phyloP scores from a whole-genome alignment of 2,329 filamentous ascomycete genomes.

The Beauveria sp. region DNA sequence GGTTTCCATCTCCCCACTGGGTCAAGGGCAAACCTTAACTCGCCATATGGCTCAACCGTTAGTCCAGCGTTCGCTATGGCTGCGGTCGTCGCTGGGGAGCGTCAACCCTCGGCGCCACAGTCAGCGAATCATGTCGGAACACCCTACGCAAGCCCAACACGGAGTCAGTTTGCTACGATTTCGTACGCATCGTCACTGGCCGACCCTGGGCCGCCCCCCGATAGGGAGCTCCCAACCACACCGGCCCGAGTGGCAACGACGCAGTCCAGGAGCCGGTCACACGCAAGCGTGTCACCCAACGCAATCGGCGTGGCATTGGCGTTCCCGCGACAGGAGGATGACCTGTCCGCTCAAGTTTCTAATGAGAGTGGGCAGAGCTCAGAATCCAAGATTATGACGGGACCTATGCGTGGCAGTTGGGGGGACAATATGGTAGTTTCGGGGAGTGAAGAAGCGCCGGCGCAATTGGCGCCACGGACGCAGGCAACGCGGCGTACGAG shows the following conservation, averaged over 20 bases:
- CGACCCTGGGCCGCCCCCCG: constrained; percentile 38
- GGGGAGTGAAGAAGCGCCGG: constrained; percentile 18
- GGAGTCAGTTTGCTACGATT: constrained; percentile 1
- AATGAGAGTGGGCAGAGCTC: neutral
- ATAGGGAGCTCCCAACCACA: constrained; percentile 31
- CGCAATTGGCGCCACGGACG: neutral
- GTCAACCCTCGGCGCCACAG: neutral
- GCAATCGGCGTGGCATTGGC: constrained; percentile 7
- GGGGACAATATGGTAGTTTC: constrained; percentile 21
- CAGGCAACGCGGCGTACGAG: constrained; percentile 10
- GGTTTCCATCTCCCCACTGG: constrained; percentile 2
- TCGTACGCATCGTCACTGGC: constrained; percentile 13
- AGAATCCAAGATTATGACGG: constrained; percentile 5
- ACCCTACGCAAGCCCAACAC: neutral
- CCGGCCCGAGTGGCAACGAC: constrained; percentile 14
- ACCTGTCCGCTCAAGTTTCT: neutral
- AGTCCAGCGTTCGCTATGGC: neutral
- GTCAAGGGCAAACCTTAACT: neutral
- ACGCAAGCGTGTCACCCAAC: neutral
- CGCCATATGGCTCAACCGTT: neutral
- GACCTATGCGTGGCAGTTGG: constrained; percentile 10
- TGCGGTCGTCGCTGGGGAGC: neutral
- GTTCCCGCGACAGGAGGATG: neutral
- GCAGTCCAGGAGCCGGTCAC: neutral
- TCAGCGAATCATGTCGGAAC: neutral